Evolutionary conservation across 805 yeast species (phyloP).

Genomic region (Lipomyces lipofer): DNA sequence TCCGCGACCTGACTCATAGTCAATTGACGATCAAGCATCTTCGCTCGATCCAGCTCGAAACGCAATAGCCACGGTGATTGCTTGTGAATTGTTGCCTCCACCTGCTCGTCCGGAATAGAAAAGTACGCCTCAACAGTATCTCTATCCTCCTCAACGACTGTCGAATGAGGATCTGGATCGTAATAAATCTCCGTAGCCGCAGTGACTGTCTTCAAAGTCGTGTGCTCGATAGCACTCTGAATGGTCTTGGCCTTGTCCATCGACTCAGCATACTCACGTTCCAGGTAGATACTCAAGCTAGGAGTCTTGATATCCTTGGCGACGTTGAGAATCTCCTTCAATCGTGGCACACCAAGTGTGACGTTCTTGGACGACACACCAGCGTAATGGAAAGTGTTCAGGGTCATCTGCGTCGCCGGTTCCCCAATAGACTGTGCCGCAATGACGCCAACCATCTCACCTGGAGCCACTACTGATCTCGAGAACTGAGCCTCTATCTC

Average conservation of each 20-base stretch:
- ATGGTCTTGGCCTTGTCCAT: conserved; percentile 92
- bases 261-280: conserved; percentile 76
- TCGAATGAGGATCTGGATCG: conserved; percentile 96
- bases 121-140: conserved; percentile 97
- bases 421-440: conserved; percentile 99
- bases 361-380: conserved; percentile 97
- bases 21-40: conserved; percentile 96
- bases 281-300: conserved; percentile 90
- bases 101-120: conserved; percentile 96
- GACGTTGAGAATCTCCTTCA: conserved; percentile 95
- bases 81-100: conserved; percentile 87
- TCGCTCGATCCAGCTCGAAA: conserved; percentile 95
- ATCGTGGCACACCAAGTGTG: conserved; percentile 95
- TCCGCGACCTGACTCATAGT: conserved; percentile 98
- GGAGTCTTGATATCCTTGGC: conserved; percentile 99
- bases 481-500: conserved; percentile 93
- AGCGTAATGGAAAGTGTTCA: conserved; percentile 96
- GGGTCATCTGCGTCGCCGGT: conserved; percentile 97
- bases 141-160: conserved; percentile 94
- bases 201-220: conserved; percentile 90
- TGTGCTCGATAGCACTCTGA: conserved; percentile 96
- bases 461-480: conserved; percentile 88
- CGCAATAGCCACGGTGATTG: conserved; percentile 98
- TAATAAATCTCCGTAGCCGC: conserved; percentile 96
- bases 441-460: conserved; percentile 97